Percentiles rank a stretch among this genome's conserved stretches.
These are phyloP conservation scores for Leptodontidium sp. DNA, from an alignment of 2,329 filamentous ascomycete species.

Conservation along the genomic window DNA sequence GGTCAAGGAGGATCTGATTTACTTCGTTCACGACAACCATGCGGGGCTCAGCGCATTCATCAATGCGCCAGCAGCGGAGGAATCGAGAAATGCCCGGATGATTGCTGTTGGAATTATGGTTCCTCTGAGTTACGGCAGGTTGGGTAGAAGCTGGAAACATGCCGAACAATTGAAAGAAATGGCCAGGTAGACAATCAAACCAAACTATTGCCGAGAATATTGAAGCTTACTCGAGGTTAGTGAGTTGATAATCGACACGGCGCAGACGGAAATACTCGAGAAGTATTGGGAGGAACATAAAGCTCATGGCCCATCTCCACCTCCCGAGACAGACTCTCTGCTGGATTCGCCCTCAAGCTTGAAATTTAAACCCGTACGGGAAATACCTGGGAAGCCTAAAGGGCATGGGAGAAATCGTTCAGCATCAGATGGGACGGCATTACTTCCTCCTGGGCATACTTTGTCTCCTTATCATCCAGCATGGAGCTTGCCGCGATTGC, in stretches of 20 bases:
- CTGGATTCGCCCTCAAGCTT: slow-evolving; percentile 51
- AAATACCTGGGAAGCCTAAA: slow-evolving; percentile 46
- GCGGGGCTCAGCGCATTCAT: slow-evolving; percentile 93
- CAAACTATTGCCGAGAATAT: neutral
- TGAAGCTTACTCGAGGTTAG: slow-evolving; percentile 46
- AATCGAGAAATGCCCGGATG: slow-evolving; percentile 88
- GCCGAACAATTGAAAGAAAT: slow-evolving; percentile 78
- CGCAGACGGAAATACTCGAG: slow-evolving; percentile 70
- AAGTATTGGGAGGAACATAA: slow-evolving; percentile 80
- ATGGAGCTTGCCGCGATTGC: slow-evolving; percentile 77
- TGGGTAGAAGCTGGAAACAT: slow-evolving; percentile 91
- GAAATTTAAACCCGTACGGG: slow-evolving; percentile 52
- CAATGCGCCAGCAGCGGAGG: slow-evolving; percentile 80
- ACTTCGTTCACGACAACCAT: slow-evolving; percentile 87
- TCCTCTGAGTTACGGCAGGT: slow-evolving; percentile 81
- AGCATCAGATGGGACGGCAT: slow-evolving; percentile 66
- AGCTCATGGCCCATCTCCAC: slow-evolving; percentile 42
- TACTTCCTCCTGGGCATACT: slow-evolving; percentile 67
- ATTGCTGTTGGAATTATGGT: slow-evolving; percentile 91
- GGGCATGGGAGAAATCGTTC: slow-evolving; percentile 65
- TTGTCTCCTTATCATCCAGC: slow-evolving; percentile 86
- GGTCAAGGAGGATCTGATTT: slow-evolving; percentile 87
- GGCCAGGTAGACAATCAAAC: slow-evolving; percentile 63
- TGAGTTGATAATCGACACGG: slow-evolving; percentile 69
- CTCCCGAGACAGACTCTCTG: slow-evolving; percentile 41